Percentiles rank a stretch among this genome's conserved stretches.
These are phyloP conservation scores for Aspergillus cavernicola DNA, from an alignment of 495 filamentous ascomycete genomes.

Conservation along the genomic window DNA sequence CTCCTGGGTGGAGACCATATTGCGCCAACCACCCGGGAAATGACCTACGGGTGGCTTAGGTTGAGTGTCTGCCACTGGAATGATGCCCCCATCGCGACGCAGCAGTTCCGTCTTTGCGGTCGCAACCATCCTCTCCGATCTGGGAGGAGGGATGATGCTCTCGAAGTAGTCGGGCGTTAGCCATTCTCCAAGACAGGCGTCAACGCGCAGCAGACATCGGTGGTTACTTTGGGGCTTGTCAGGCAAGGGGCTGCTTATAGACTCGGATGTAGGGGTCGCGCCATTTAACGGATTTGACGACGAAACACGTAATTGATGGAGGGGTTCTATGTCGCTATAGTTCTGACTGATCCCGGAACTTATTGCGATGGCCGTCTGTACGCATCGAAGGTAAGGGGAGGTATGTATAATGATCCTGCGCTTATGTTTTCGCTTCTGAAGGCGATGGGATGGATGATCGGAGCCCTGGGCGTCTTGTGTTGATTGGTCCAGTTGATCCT, in stretches of 20 bases:
- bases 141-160: slow-evolving; percentile 82
- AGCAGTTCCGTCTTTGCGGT: slow-evolving; percentile 81
- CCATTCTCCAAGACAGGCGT: slow-evolving; percentile 96
- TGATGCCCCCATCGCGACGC: slow-evolving; percentile 55
- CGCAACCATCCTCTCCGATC: slow-evolving; percentile 79
- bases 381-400: slow-evolving; percentile 87
- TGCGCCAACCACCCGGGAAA: slow-evolving; percentile 64
- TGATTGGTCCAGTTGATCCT: slow-evolving; percentile 14
- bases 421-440: slow-evolving; percentile 16
- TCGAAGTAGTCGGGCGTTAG: slow-evolving; percentile 89
- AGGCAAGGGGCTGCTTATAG: neutral
- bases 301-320: neutral
- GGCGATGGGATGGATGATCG: slow-evolving; percentile 15
- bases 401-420: slow-evolving; percentile 77
- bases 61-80: slow-evolving; percentile 24
- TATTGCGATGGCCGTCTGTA: slow-evolving; percentile 89
- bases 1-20: slow-evolving; percentile 20
- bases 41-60: slow-evolving; percentile 34
- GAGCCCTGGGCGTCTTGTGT: slow-evolving; percentile 18
- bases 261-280: slow-evolving; percentile 3
- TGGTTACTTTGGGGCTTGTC: slow-evolving; percentile 11
- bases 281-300: slow-evolving; percentile 5
- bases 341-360: slow-evolving; percentile 80
- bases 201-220: slow-evolving; percentile 61
- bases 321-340: slow-evolving; percentile 21